Evolutionary conservation across 2,329 filamentous ascomycete species (phyloP), one percentile per base, ranked within the genome.

Genomic region (Exophiala xenobiotica): DNA sequence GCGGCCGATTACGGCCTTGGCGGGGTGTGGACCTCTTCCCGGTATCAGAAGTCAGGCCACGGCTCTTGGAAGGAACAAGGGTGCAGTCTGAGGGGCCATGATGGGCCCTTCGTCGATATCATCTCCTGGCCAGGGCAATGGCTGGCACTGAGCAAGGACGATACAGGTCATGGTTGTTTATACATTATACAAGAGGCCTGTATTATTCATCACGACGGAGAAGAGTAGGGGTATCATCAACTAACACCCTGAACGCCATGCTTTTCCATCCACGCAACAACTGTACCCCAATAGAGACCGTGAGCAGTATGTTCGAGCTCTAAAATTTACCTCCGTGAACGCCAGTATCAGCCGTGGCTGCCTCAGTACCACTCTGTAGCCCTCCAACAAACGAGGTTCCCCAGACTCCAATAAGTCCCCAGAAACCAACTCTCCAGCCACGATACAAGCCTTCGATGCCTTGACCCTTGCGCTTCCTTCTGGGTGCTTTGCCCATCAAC

Each of bases 401-500:
- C 77, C 79, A 79, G 50, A 80, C 73, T 5, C 79, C 78, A 14
- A 77, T 72, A 38, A 81, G 70, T 12, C 75, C 76, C 76, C 76
- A 79, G 67, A 78, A 73, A 7, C 76, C 76, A 22, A 82, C 72
- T 58, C 78, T 72, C 79, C 79, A 82, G 46, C 79, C 79, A 50
- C 78, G 72, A 66, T 79, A 82, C 6, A 82, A 63, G 5, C 79
- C 79, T 53, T 78, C 72, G 24, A 81, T 64, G 12, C 79, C 79
- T 58, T 80, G 78, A 8, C 78, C 78, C 55, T 74, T 78, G 37
- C 74, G 67, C 44, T 73, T 74, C 46, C 75, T 72, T 40, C 67
- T 65, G 43, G 73, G 62, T 29, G 77, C 68, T 59, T 56, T 68
- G 23, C 64, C 66, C 57, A 68, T 65, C 19, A 67, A 54, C 12